Conservation (phyloP, 345 rosid genomes). For the Hypericum perforatum region DNA sequence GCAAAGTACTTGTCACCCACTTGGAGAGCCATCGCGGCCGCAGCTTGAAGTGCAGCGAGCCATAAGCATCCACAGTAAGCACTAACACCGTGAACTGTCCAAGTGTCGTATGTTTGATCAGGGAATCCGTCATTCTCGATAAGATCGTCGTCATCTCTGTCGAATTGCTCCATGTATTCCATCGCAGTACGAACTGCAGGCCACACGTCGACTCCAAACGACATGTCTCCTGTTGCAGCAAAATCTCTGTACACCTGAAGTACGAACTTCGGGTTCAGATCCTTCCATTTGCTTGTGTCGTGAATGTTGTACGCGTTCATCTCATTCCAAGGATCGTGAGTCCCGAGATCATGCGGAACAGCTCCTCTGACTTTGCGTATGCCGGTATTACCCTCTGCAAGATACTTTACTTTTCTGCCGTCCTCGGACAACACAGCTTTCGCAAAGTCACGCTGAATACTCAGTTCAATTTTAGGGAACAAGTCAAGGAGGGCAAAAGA, state of each 20-base stretch:
- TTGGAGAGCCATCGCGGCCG: conserved; percentile 88
- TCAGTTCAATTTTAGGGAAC: conserved; percentile 87
- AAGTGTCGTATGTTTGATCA: conserved; percentile 92
- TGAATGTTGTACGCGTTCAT: conserved; percentile 98
- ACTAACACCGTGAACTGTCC: conserved; percentile 96
- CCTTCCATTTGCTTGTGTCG: conserved; percentile 95
- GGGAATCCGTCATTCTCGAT: conserved; percentile 97
- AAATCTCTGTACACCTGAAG: conserved; percentile 97
- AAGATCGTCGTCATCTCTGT: conserved; percentile 77
- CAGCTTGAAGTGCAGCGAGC: conserved; percentile 97
- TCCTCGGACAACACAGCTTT: conserved; percentile 88
- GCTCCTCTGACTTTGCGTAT: conserved; percentile 97
- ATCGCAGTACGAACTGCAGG: conserved; percentile 96
- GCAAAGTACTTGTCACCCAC: conserved; percentile 89
- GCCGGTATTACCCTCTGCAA: conserved; percentile 87
- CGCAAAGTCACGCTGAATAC: conserved; percentile 97
- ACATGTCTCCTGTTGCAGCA: conserved; percentile 89
- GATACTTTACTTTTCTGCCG: conserved; percentile 76
- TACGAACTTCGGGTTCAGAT: conserved; percentile 89
- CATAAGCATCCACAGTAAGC: conserved; percentile 96
- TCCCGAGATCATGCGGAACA: conserved; percentile 96
- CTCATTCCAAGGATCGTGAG: conserved; percentile 97
- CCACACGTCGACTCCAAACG: conserved; percentile 95
- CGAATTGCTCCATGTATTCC: conserved; percentile 98
- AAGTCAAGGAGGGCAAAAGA: conserved; percentile 86